Conservation (phyloP, 306 rosid species). For the Cyamopsis tetragonoloba region DNA sequence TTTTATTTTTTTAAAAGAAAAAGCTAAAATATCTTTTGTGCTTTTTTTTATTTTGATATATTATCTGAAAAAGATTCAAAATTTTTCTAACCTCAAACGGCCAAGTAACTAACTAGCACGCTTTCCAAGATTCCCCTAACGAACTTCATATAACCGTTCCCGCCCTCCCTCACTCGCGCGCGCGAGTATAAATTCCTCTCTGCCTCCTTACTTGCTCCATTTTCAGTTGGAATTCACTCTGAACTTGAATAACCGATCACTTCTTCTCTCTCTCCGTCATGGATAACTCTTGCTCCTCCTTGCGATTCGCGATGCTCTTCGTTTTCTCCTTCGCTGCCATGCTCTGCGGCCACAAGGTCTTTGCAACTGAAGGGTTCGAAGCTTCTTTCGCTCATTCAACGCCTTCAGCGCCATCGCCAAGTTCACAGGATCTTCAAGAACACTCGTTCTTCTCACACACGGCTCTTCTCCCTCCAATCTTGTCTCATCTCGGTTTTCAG, state of each 20-base stretch:
- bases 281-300: slow-evolving; percentile 30
- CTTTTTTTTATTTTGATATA: not conserved
- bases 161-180: not conserved
- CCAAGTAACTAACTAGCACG: slow-evolving; percentile 28
- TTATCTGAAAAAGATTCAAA: not conserved
- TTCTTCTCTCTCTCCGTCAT: slow-evolving; percentile 24
- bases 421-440: slow-evolving; percentile 42
- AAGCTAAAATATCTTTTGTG: not conserved
- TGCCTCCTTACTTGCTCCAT: slow-evolving; percentile 5
- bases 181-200: not conserved
- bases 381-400: slow-evolving; percentile 27
- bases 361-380: slow-evolving; percentile 31
- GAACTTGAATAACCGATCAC: not conserved
- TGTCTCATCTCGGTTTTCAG: slow-evolving; percentile 64
- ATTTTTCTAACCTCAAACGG: slow-evolving; percentile 8
- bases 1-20: not conserved
- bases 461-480: slow-evolving; percentile 53
- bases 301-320: slow-evolving; percentile 25
- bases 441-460: slow-evolving; percentile 56
- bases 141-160: slow-evolving; percentile 12
- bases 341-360: slow-evolving; percentile 15
- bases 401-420: slow-evolving; percentile 26
- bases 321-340: slow-evolving; percentile 15
- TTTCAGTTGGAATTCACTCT: slow-evolving; percentile 15
- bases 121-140: slow-evolving; percentile 21